Evolutionary conservation across 495 filamentous ascomycete genomes (phyloP), one percentile per base, ranked within the genome.

Genomic region (Penicillium riverlandense): DNA sequence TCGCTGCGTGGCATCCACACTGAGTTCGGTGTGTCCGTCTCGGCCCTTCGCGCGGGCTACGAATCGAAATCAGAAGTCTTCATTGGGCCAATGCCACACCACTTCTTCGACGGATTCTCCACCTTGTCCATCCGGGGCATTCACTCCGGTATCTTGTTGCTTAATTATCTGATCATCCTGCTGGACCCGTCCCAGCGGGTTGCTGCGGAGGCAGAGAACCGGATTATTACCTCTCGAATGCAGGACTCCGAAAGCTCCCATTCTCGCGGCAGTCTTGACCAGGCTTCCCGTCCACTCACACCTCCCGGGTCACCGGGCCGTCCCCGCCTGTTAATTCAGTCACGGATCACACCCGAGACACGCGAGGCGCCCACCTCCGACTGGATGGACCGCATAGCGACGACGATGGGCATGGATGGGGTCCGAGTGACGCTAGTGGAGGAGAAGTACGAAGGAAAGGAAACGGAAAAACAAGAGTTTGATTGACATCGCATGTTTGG

Each of bases 351-450:
- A 1, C 47, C 53, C 2, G 50, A 55, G n/a, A 42, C 41, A 8
- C 44, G 43, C 13, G 47, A 56, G 11, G 43, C 53, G 8, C 58
- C 54, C 0, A 58, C 52, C 7, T 57, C 52, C 2, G 50, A 57
- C 27, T 62, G 62, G 62, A 61, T 55, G 54, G 59, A 61, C 30
- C 49, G 42, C 14, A 51, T 63, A 29, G 48, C 49, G 6, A 51
- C 48, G n/a, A 58, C 54, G 10, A 61, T 61, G 50, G 60, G 60
- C 5, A 42, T 63, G 44, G 53, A 49, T 29, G 56, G 56, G 1
- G 56, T 59, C 8, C 44, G 50, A 13, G 44, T 59, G 11, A 44
- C 44, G 31, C 28, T 59, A 29, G 33, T 56, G 28, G 41, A 49
- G 29, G 41, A 41, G 29, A 34, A 34, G 8, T 37, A 38, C 22